phyloP scores from a whole-genome alignment of 2,329 filamentous ascomycete genomes.

The Rasamsonia emersonii region DNA sequence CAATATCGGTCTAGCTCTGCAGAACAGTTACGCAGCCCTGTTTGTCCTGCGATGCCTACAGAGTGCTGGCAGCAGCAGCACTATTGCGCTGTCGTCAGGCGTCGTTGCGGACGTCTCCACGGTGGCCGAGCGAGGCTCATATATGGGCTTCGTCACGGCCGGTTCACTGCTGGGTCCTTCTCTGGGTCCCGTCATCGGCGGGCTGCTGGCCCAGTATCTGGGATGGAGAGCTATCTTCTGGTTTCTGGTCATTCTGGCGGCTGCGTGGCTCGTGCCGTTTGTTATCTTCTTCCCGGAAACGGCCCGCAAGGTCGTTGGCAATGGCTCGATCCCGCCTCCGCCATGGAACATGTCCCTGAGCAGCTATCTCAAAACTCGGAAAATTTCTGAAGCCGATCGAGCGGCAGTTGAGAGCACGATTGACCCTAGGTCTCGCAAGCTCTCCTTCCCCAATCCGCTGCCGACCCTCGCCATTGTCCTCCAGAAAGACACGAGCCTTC shows the following conservation, averaged over 20 bases:
- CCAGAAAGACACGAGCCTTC: conserved; percentile 27
- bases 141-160: conserved; percentile 31
- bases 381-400: conserved; percentile 10
- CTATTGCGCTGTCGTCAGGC: conserved; percentile 32
- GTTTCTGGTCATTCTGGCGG: conserved; percentile 42
- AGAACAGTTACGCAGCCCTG: conserved; percentile 25
- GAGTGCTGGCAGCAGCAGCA: conserved; percentile 30
- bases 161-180: conserved; percentile 25
- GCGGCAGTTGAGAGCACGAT: conserved; percentile 5
- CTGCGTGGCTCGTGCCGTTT: conserved; percentile 27
- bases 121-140: conserved; percentile 29
- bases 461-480: conserved; percentile 25
- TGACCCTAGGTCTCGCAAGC: conserved; percentile 10
- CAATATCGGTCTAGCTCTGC: conserved; percentile 32
- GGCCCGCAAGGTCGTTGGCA: conserved; percentile 27
- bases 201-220: conserved; percentile 26
- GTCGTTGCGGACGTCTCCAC: conserved; percentile 34
- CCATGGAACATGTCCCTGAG: conserved; percentile 29
- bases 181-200: conserved; percentile 29
- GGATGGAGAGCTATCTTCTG: conserved; percentile 37
- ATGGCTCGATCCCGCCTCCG: conserved; percentile 28
- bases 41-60: conserved; percentile 31
- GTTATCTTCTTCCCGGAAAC: conserved; percentile 31
- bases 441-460: conserved; percentile 31
- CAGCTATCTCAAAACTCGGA: conserved; percentile 19